Base-by-base conservation (phyloP, 768 basidiomycete species). In the Fomitopsis pulvina region DNA sequence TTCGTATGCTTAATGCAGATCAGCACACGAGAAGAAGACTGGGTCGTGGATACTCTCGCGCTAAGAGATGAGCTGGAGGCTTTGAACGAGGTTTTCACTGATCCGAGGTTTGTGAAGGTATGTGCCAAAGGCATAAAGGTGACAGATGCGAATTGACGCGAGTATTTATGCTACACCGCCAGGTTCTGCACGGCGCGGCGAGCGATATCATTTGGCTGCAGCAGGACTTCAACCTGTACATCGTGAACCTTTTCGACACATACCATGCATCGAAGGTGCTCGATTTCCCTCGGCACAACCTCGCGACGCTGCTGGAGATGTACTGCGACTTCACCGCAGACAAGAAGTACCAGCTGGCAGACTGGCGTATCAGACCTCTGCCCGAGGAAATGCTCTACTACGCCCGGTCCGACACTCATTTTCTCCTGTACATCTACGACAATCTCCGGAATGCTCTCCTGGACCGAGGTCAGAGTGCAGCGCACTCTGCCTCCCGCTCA, bases 221-320 rank as follows among this genome's bases (percentile, higher is more conserved):
- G 63, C 89, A 92, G 66, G 87, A 98, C 63, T 94, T 98, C 63
- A 89, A 89, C 51, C 62, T 98, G 7, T 98, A 92, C 66, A 74
- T 98, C 46, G 93, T 99, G 53, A 90, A 92, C 50, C 68, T 98
- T n/a, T 98, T 99, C 63, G 95, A 99, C 62, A 98, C 96, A 0
- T 97, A 81, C 64, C 92, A 98, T 57, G 95, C 94, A 1, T 92
- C 94, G 0, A 89, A 87, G 60, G 69, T 88, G 1, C 72, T 98
- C 44, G 83, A 87, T 11, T 87, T 92, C 58, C 85, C 87, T 0
- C 77, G 83, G 28, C 88, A 93, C 59, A 86, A 87, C 1, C 80
- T 99, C 12, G 89, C 90, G 0, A 78, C 82, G 38, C 74, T 98
- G 11, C 77, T 98, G 7, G 81, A 85, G 57, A 84, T 86, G 73